Conservation (phyloP, 495 filamentous ascomycete species). For the Cercophora samala region DNA sequence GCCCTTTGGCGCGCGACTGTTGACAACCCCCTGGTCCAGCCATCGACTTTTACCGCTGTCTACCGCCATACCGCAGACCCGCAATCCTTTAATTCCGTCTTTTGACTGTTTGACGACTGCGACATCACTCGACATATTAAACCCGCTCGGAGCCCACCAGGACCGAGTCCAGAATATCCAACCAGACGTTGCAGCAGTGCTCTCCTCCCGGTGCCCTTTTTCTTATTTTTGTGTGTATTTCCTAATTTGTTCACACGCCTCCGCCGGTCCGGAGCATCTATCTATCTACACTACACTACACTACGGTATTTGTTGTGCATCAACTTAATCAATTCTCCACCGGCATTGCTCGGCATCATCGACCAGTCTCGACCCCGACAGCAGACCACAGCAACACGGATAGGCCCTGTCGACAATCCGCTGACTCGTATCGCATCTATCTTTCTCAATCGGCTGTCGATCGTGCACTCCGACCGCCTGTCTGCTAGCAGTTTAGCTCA, state of each 20-base stretch:
- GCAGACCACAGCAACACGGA: constrained; percentile 9
- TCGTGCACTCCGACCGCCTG: constrained; percentile 8
- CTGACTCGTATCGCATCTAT: constrained; percentile 17
- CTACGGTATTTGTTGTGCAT: not conserved
- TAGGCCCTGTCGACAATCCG: constrained; percentile 7
- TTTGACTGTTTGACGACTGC: no score
- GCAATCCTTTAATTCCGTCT: constrained; percentile 11
- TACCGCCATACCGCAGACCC: constrained; percentile 14
- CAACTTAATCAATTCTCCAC: constrained; percentile 14
- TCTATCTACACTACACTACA: no score
- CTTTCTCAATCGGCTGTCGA: constrained; percentile 14
- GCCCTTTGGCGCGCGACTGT: constrained; percentile 35
- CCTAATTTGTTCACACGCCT: not conserved
- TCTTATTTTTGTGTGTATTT: constrained; percentile 15
- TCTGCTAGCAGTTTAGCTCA: not conserved
- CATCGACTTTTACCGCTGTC: not conserved
- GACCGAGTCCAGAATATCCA: constrained; percentile 31
- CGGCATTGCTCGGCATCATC: constrained; percentile 19
- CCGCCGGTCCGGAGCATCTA: constrained; percentile 19
- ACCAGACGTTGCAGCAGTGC: constrained; percentile 20
- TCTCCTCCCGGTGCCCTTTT: constrained; percentile 12
- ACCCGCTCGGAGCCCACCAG: constrained; percentile 31
- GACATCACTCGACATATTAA: constrained; percentile 38
- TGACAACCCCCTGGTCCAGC: constrained; percentile 9
- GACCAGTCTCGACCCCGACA: constrained; percentile 16